Percentiles rank a stretch among this genome's conserved stretches.
Conservation (phyloP, 1,139 yeast species). For the Diutina siamensis region DNA sequence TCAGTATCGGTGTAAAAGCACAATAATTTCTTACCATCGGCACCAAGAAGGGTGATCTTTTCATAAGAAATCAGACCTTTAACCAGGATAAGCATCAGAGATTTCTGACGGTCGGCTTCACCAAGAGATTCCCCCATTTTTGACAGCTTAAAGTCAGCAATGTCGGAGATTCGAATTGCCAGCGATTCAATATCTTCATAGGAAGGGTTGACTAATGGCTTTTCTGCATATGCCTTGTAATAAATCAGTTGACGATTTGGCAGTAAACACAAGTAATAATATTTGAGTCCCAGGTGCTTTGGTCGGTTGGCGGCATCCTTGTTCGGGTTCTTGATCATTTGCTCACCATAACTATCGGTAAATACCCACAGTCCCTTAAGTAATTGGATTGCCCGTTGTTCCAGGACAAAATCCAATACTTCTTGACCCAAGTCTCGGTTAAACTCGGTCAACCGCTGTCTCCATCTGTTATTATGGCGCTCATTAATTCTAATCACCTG, state of each 20-base stretch:
- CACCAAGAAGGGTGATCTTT: constrained; percentile 38
- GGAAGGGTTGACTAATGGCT: constrained; percentile 39
- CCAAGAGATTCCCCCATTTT: constrained; percentile 33
- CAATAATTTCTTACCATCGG: constrained; percentile 30
- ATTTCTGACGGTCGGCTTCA: constrained; percentile 25
- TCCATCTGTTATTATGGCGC: constrained; percentile 23
- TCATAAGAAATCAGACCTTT: constrained; percentile 45
- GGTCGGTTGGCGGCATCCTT: constrained; percentile 13
- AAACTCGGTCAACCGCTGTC: constrained; percentile 31
- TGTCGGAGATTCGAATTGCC: constrained; percentile 20
- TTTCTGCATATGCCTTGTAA: constrained; percentile 46
- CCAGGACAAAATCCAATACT: constrained; percentile 65
- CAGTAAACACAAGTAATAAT: constrained; percentile 52
- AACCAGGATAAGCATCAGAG: constrained; percentile 35
- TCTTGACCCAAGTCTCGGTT: constrained; percentile 43
- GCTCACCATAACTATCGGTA: constrained; percentile 48
- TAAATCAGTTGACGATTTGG: constrained; percentile 59
- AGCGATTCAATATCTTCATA: constrained; percentile 39
- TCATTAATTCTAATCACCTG: constrained; percentile 40
- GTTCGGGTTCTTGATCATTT: constrained; percentile 16
- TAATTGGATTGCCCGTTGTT: constrained; percentile 62
- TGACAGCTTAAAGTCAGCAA: constrained; percentile 30
- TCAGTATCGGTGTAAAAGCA: constrained; percentile 61
- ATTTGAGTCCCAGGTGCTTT: constrained; percentile 16
- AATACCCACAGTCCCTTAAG: constrained; percentile 82